Percentiles rank a stretch among this genome's conserved stretches.
Conservation (phyloP, 345 rosid genomes). For the Eucalyptus cloeziana region DNA sequence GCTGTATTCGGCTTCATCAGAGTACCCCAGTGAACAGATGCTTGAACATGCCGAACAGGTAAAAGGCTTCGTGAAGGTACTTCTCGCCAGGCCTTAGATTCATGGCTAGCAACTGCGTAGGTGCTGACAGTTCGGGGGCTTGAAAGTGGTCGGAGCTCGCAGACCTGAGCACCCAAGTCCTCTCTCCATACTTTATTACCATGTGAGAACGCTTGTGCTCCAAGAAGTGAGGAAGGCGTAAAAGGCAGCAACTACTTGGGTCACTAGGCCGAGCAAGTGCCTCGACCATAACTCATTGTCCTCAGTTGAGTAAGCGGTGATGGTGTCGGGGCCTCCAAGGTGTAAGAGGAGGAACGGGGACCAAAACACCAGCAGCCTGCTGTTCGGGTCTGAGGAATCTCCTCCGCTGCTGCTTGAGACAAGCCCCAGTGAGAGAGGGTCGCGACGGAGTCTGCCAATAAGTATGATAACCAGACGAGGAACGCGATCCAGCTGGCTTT, state of each 20-base stretch:
- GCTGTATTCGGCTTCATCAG: neutral
- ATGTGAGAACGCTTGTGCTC: neutral
- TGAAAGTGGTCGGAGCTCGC: conserved; percentile 19
- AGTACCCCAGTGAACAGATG: conserved; percentile 1
- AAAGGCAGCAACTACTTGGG: conserved; percentile 3
- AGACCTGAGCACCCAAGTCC: conserved; percentile 16
- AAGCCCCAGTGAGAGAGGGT: neutral
- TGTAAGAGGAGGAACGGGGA: neutral
- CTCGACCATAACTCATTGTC: conserved; percentile 25
- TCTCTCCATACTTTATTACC: conserved; percentile 11
- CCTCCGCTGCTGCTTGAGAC: neutral
- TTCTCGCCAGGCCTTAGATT: neutral
- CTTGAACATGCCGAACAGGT: neutral
- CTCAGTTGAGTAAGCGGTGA: conserved; percentile 17
- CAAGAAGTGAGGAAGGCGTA: conserved; percentile 1
- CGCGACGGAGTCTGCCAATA: neutral
- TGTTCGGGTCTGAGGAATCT: neutral
- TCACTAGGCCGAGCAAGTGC: conserved; percentile 3
- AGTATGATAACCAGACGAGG: neutral
- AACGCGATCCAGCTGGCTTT: neutral
- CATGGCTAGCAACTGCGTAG: neutral
- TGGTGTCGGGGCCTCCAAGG: neutral
- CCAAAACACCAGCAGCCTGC: neutral
- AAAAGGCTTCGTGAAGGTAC: neutral
- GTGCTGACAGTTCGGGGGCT: neutral